Evolutionary conservation across 75 land plant species (phyloP).

Genomic region (Selaginella moellendorffii): DNA sequence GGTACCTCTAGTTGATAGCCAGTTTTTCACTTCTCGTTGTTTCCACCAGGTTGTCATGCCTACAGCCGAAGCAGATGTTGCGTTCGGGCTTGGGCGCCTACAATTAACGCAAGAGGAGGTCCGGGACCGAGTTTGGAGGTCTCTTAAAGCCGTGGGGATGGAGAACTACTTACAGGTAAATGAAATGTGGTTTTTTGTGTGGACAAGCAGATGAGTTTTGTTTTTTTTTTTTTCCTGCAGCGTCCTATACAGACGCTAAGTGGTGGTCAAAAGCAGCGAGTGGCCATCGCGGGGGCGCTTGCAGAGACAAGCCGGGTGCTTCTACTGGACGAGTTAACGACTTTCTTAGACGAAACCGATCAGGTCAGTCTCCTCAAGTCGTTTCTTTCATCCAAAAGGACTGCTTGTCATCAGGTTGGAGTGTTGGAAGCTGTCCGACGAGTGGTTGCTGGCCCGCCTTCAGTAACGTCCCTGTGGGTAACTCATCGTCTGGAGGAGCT

Average conservation of each 20-base stretch:
- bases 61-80: constrained; percentile 94
- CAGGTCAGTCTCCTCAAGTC: constrained; percentile 60
- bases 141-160: constrained; percentile 85
- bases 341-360: constrained; percentile 78
- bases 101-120: constrained; percentile 56
- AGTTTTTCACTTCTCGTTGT: neutral
- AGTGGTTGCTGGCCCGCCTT: constrained; percentile 34
- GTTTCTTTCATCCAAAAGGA: too few species aligned
- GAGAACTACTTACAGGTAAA: constrained; percentile 42
- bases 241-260: constrained; percentile 87
- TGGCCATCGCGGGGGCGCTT: constrained; percentile 94
- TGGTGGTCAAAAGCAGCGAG: constrained; percentile 97
- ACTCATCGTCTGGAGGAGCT: constrained; percentile 96
- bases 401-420: constrained; percentile 53
- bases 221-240: constrained; percentile 19
- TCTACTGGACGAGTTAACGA: constrained; percentile 86
- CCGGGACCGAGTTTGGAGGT: constrained; percentile 36
- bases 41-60: constrained; percentile 86
- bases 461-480: constrained; percentile 88
- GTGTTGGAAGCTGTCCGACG: constrained; percentile 81
- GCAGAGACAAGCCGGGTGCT: constrained; percentile 81
- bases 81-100: constrained; percentile 85
- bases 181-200: neutral
- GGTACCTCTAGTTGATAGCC: constrained; percentile 27
- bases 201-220: neutral